Percentiles rank a stretch among this genome's conserved stretches.
Conservation (phyloP, 306 rosid species). For the Prunus davidiana region DNA sequence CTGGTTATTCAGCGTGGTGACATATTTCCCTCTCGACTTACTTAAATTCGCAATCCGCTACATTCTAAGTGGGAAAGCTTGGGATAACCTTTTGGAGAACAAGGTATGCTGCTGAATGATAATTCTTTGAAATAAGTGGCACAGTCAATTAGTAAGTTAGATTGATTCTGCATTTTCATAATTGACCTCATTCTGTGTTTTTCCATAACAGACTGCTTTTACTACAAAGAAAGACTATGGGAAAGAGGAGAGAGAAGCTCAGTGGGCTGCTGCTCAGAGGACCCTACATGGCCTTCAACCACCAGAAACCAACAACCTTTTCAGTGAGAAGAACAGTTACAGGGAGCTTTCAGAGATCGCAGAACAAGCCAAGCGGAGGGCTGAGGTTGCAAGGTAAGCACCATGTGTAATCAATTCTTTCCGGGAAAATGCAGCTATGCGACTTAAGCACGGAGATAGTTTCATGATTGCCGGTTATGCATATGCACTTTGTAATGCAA, state of each 20-base stretch:
- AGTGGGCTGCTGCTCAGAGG: constrained; percentile 97
- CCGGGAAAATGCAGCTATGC: neutral
- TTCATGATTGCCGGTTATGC: too few species aligned
- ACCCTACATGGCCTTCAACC: constrained; percentile 98
- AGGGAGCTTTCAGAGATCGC: constrained; percentile 99
- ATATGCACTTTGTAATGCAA: too few species aligned
- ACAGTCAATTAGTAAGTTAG: neutral
- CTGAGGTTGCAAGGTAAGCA: constrained; percentile 93
- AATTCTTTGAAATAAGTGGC: neutral
- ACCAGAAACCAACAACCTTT: constrained; percentile 61
- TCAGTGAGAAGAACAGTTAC: constrained; percentile 62
- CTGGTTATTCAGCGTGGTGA: constrained; percentile 84
- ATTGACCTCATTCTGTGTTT: constrained; percentile 16
- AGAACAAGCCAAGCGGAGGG: constrained; percentile 95
- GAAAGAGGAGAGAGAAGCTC: constrained; percentile 99
- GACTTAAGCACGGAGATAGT: too few species aligned
- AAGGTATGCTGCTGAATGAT: constrained; percentile 45
- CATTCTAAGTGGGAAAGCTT: constrained; percentile 81
- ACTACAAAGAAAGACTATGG: constrained; percentile 98
- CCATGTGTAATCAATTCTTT: neutral
- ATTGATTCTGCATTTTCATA: neutral
- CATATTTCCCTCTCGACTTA: constrained; percentile 84
- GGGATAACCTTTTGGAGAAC: constrained; percentile 96
- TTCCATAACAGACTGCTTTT: constrained; percentile 77
- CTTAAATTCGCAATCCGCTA: constrained; percentile 89